phyloP scores from a whole-genome alignment of 2,329 filamentous ascomycete genomes.

The Chrysoporthe cubensis region DNA sequence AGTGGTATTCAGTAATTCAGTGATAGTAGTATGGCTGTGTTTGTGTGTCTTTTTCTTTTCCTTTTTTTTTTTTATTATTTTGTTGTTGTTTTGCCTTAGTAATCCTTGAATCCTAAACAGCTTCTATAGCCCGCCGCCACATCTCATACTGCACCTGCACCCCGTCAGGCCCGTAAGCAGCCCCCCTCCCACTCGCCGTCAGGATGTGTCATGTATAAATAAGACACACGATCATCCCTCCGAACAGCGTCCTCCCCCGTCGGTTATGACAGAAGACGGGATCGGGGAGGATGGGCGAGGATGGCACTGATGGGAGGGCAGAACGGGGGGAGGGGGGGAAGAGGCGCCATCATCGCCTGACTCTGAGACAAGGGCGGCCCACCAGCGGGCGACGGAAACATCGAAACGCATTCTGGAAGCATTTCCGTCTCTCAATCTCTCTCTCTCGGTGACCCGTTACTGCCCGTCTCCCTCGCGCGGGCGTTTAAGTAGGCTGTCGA shows the following conservation, averaged over 20 bases:
- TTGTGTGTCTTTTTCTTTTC: too few species aligned
- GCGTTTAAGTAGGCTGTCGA: not conserved
- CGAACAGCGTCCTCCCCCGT: too few species aligned
- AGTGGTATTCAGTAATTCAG: too few species aligned
- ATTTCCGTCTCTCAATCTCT: not conserved
- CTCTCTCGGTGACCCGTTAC: too few species aligned
- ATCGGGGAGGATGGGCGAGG: not conserved
- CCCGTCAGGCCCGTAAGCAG: slow-evolving; percentile 5
- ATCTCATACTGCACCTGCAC: too few species aligned
- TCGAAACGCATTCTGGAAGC: slow-evolving; percentile 7
- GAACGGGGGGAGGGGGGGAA: not conserved
- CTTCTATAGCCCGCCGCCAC: too few species aligned
- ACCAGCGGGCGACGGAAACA: slow-evolving; percentile 2
- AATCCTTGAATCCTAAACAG: too few species aligned
- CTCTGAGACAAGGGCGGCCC: slow-evolving; percentile 8
- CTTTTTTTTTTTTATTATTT: not conserved
- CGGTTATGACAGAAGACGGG: not conserved
- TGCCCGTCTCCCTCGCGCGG: not conserved
- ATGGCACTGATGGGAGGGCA: too few species aligned
- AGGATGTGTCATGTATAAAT: slow-evolving; percentile 2
- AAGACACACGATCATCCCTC: slow-evolving; percentile 8
- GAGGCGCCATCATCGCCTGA: not conserved
- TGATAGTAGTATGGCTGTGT: too few species aligned
- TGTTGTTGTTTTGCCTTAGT: not conserved
- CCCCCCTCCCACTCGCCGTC: not conserved